These are phyloP conservation scores for Aquanectria penicillioides DNA, from an alignment of 2,329 filamentous ascomycete genomes.

Conservation along the genomic window DNA sequence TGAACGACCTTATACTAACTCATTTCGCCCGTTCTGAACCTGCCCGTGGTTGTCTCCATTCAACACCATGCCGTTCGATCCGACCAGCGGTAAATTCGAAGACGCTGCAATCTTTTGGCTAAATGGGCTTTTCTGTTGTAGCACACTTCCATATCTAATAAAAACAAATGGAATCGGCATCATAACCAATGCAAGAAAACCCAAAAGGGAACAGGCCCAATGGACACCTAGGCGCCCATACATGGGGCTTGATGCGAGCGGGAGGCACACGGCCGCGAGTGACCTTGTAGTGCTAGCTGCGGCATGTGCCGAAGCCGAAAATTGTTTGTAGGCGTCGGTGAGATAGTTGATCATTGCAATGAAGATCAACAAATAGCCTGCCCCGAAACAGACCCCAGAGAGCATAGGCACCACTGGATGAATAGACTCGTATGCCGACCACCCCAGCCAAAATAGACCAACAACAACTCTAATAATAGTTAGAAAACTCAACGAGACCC, in stretches of 20 bases:
- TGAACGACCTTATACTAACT: too few species aligned
- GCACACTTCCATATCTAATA: constrained; percentile 18
- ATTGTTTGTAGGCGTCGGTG: constrained; percentile 13
- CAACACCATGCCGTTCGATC: too few species aligned
- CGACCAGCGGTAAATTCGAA: too few species aligned
- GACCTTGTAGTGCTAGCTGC: constrained; percentile 16
- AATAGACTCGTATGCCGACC: constrained; percentile 21
- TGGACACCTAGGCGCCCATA: constrained; percentile 24
- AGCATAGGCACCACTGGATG: constrained; percentile 1
- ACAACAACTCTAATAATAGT: constrained; percentile 1
- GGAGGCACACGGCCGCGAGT: constrained; percentile 16
- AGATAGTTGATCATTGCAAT: constrained; percentile 23
- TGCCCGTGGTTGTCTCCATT: too few species aligned
- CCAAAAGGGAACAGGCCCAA: constrained; percentile 28
- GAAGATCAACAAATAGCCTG: constrained; percentile 10
- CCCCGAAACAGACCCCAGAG: background rate
- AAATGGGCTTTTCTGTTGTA: background rate
- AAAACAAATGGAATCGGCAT: constrained; percentile 27
- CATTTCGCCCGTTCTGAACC: too few species aligned
- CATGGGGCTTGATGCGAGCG: constrained; percentile 25
- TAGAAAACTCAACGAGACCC: background rate
- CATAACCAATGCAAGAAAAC: constrained; percentile 22
- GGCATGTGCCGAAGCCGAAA: constrained; percentile 20
- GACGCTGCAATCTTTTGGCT: background rate
- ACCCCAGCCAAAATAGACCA: constrained; percentile 33